Evolutionary conservation across 768 basidiomycete genomes (phyloP).

Genomic region (Rhodotorula kratochvilovae): DNA sequence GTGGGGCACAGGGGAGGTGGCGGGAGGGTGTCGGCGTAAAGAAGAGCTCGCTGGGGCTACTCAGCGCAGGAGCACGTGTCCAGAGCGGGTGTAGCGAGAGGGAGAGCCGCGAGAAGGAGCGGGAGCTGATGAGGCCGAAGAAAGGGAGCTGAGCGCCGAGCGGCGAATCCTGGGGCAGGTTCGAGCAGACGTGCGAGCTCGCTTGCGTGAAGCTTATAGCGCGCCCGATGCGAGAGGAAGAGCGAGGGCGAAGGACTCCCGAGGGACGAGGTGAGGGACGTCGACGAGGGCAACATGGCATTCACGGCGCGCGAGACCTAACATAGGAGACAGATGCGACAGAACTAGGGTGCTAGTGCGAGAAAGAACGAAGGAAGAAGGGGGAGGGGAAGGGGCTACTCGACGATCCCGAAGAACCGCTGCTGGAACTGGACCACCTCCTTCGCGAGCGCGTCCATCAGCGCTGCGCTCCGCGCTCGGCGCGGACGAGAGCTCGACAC

Average conservation of each 20-base stretch:
- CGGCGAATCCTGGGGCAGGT: too few relatives aligned
- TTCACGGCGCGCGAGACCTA: too few relatives aligned
- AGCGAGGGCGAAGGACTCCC: too few relatives aligned
- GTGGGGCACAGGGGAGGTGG: too few relatives aligned
- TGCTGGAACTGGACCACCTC: slow-evolving; percentile 10
- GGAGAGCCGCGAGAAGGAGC: not conserved
- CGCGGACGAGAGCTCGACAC: not conserved
- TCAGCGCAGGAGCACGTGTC: too few relatives aligned
- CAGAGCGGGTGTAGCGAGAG: not conserved
- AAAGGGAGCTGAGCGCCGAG: not conserved
- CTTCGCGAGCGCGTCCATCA: slow-evolving; percentile 1
- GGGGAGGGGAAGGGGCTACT: not conserved
- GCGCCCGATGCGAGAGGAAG: too few relatives aligned
- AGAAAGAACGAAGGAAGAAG: not conserved
- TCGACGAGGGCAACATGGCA: too few relatives aligned
- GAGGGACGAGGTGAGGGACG: too few relatives aligned
- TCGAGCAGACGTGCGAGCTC: too few relatives aligned
- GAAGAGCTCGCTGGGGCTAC: not conserved
- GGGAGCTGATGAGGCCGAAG: not conserved
- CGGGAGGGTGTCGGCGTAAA: not conserved
- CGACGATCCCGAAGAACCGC: slow-evolving; percentile 4
- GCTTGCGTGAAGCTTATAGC: too few relatives aligned
- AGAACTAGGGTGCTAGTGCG: not conserved
- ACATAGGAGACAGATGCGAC: too few relatives aligned
- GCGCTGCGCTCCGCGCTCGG: not conserved